These are phyloP conservation scores for Corylus americana DNA, from an alignment of 306 rosid species.

Conservation along the genomic window DNA sequence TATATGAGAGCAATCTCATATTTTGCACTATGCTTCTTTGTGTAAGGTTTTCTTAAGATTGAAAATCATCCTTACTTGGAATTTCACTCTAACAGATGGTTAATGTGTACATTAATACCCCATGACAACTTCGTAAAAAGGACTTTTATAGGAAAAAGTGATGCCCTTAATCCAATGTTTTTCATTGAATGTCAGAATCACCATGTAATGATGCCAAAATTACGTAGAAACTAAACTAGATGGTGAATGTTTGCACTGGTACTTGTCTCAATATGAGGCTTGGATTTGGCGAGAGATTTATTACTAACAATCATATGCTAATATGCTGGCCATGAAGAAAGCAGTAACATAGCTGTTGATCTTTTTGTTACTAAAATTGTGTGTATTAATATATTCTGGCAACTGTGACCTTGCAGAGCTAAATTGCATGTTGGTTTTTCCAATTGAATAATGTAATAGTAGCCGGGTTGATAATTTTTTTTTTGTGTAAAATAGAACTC, in stretches of 20 bases:
- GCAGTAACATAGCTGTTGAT: not conserved
- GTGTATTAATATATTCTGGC: not conserved
- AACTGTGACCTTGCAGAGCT: not conserved
- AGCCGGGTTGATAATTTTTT: not conserved
- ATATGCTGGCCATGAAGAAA: not conserved
- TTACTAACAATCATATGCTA: not conserved
- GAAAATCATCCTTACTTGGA: not conserved
- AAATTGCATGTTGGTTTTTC: conserved; percentile 7
- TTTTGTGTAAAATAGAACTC: not conserved
- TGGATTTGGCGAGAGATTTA: not conserved
- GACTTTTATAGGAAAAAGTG: not conserved
- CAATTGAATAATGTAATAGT: not conserved
- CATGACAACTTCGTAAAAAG: not conserved
- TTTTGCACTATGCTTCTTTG: not conserved
- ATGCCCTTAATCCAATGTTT: not conserved
- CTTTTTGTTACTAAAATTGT: not conserved
- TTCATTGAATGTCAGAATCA: not conserved
- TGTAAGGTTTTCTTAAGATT: not conserved
- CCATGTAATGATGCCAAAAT: no score
- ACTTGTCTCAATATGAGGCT: not conserved
- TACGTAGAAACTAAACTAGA: not conserved
- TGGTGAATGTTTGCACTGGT: not conserved
- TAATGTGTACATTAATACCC: not conserved
- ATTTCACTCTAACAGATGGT: not conserved
- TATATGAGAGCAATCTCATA: not conserved